Evolutionary conservation across 495 filamentous ascomycete genomes (phyloP).

Genomic region (Apodospora peruviana): DNA sequence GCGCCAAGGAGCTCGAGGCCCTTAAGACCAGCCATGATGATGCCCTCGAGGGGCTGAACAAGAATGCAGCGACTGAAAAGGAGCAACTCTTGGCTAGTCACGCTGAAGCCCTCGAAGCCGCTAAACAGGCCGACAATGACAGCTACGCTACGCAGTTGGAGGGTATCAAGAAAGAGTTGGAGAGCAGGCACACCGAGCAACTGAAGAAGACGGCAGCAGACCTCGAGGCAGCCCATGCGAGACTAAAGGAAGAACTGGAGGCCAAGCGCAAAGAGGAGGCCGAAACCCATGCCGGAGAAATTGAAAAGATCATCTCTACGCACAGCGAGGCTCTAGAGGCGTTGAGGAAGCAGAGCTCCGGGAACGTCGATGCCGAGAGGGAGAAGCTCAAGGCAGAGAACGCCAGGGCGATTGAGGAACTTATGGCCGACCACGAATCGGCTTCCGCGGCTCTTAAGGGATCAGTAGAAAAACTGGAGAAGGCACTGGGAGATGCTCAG

Average conservation of each 20-base stretch:
- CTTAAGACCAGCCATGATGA: slow-evolving; percentile 36
- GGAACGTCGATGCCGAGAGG: slow-evolving; percentile 25
- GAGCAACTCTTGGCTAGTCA: slow-evolving; percentile 30
- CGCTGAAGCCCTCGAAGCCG: slow-evolving; percentile 25
- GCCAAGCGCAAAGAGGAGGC: slow-evolving; percentile 12
- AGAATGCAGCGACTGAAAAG: slow-evolving; percentile 18
- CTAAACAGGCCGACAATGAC: slow-evolving; percentile 21
- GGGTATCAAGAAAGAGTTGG: slow-evolving; percentile 18
- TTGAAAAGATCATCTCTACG: slow-evolving; percentile 42
- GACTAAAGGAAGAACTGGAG: slow-evolving; percentile 20
- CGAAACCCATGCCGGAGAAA: slow-evolving; percentile 34
- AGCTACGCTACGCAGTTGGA: slow-evolving; percentile 17
- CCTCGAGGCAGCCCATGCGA: slow-evolving; percentile 7
- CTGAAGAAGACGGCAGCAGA: slow-evolving; percentile 15
- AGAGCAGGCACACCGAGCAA: slow-evolving; percentile 19
- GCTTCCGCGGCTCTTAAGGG: slow-evolving; percentile 9
- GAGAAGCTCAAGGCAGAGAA: slow-evolving; percentile 39
- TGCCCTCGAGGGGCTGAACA: slow-evolving; percentile 8
- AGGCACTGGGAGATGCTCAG: slow-evolving; percentile 18
- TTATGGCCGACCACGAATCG: slow-evolving; percentile 34
- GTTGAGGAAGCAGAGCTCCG: slow-evolving; percentile 27
- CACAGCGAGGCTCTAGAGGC: slow-evolving; percentile 39
- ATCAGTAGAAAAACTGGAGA: slow-evolving; percentile 17
- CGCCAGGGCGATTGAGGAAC: slow-evolving; percentile 32
- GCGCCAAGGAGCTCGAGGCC: slow-evolving; percentile 35